phyloP scores from a whole-genome alignment of 495 filamentous ascomycete species.

The Antarctomyces pellizariae region DNA sequence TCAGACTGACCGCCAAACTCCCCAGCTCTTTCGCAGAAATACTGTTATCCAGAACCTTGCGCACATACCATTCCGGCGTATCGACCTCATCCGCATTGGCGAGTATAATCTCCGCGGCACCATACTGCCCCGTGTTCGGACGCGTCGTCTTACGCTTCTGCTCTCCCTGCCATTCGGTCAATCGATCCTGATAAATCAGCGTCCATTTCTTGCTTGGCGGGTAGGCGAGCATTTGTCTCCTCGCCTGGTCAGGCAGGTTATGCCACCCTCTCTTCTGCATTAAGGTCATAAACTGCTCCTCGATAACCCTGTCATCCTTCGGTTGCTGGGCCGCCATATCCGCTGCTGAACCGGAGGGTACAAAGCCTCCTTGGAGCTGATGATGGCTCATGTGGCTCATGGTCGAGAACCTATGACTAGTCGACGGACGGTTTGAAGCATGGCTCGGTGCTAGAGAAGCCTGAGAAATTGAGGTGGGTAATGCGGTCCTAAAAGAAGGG shows the following conservation, averaged over 20 bases:
- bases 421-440: conserved; percentile 23
- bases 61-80: conserved; percentile 94
- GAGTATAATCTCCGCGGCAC: conserved; percentile 29
- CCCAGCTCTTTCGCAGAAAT: conserved; percentile 79
- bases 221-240: conserved; percentile 86
- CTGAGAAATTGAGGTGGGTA: conserved; percentile 25
- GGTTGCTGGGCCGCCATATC: no score
- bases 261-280: conserved; percentile 98
- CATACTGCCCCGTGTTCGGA: conserved; percentile 36
- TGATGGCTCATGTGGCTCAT: no score
- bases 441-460: conserved; percentile 21
- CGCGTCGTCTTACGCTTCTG: conserved; percentile 64
- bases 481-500: conserved; percentile 33
- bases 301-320: conserved; percentile 66
- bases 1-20: conserved; percentile 76
- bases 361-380: no score
- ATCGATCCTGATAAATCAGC: conserved; percentile 78
- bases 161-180: conserved; percentile 83
- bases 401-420: no score
- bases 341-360: no score
- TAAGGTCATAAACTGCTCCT: conserved; percentile 71
- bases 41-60: conserved; percentile 85
- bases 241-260: conserved; percentile 85
- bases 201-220: conserved; percentile 92
- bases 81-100: conserved; percentile 75